These are phyloP conservation scores for Gillenia trifoliata DNA, from an alignment of 306 rosid species.

Conservation along the genomic window DNA sequence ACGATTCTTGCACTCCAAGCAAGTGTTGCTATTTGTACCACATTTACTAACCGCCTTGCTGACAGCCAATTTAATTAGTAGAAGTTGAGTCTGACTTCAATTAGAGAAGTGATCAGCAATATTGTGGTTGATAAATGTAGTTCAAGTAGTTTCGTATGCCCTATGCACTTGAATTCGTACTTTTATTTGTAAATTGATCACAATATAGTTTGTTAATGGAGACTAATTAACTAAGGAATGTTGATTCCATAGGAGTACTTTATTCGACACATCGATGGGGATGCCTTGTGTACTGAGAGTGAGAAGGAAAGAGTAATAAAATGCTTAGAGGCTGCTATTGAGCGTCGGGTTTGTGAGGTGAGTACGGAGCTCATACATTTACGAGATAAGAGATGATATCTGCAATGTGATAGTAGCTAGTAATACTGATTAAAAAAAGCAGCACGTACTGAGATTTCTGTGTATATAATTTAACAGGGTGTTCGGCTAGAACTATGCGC, in stretches of 20 bases:
- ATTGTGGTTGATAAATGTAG: not conserved
- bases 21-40: not conserved
- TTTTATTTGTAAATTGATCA: no score
- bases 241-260: conserved; percentile 47
- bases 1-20: not conserved
- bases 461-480: conserved; percentile 31
- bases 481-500: conserved; percentile 56
- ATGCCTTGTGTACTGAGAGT: conserved; percentile 41
- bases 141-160: not conserved
- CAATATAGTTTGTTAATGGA: not conserved
- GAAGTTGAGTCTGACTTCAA: not conserved
- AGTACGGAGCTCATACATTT: not conserved
- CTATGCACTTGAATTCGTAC: not conserved
- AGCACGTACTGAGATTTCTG: not conserved
- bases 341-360: conserved; percentile 65
- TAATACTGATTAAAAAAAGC: not conserved
- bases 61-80: not conserved
- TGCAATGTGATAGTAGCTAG: not conserved
- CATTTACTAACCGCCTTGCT: not conserved
- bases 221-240: not conserved
- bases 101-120: not conserved
- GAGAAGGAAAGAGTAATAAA: conserved; percentile 66
- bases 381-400: not conserved
- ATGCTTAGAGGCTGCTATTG: conserved; percentile 67
- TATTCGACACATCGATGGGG: conserved; percentile 51